Conservation (phyloP, 805 yeast species). For the Candida nitratophila region DNA sequence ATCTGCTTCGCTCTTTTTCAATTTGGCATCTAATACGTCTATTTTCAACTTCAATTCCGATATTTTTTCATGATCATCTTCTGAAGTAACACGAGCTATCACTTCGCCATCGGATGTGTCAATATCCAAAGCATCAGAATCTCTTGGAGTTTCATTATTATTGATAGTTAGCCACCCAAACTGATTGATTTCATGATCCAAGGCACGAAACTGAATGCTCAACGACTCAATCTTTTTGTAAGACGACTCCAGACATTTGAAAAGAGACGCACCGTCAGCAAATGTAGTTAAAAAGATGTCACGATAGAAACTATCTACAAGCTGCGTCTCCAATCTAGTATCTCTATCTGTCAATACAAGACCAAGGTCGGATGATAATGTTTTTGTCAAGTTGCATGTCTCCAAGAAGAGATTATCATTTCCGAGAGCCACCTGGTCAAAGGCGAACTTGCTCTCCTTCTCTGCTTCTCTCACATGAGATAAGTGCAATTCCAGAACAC, state of each 20-base stretch:
- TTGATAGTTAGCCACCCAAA: no score
- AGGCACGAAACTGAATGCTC: not conserved
- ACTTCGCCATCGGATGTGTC: no score
- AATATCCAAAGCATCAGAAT: no score
- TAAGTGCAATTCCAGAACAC: no score
- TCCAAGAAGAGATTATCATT: no score
- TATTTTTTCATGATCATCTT: not conserved
- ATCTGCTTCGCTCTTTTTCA: conserved; percentile 26
- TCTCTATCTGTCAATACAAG: not conserved
- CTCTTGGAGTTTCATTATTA: no score
- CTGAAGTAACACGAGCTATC: no score
- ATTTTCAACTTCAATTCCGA: conserved; percentile 41
- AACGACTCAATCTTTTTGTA: not conserved
- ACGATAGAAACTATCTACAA: not conserved
- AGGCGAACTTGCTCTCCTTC: no score
- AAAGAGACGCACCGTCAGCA: not conserved
- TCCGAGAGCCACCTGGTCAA: no score
- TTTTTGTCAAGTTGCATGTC: no score
- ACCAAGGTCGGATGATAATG: not conserved
- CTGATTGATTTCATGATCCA: not conserved
- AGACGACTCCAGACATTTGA: not conserved
- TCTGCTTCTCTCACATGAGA: no score
- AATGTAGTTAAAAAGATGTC: not conserved
- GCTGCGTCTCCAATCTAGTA: not conserved
- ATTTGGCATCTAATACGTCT: conserved; percentile 35